Percentiles rank a stretch among this genome's conserved stretches.
phyloP scores from a whole-genome alignment of 306 rosid genomes.

The Boehmeria nivea region DNA sequence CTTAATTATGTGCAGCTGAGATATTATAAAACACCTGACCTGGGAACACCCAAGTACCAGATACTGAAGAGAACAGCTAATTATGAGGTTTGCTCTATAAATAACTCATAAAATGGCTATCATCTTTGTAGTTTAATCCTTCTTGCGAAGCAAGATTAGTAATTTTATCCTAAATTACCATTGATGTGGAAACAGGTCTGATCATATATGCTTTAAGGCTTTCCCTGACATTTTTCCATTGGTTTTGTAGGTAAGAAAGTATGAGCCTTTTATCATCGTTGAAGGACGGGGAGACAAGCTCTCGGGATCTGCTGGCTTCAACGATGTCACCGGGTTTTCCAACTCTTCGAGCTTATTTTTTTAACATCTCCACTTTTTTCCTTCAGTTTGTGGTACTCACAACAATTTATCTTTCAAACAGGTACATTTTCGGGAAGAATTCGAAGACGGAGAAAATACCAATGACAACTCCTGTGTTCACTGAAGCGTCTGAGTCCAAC shows the following conservation, averaged over 20 bases:
- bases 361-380: neutral
- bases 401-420: neutral
- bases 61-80: slow-evolving; percentile 58
- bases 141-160: too few species aligned
- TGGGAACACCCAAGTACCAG: slow-evolving; percentile 80
- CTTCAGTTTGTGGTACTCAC: neutral
- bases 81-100: slow-evolving; percentile 74
- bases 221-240: neutral
- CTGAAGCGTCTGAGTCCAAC: slow-evolving; percentile 55
- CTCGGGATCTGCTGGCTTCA: slow-evolving; percentile 72
- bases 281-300: slow-evolving; percentile 79
- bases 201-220: too few species aligned
- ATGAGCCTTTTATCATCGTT: slow-evolving; percentile 60
- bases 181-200: too few species aligned
- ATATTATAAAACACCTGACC: slow-evolving; percentile 76
- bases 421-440: slow-evolving; percentile 89
- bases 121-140: too few species aligned
- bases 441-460: slow-evolving; percentile 72
- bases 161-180: too few species aligned
- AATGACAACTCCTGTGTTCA: slow-evolving; percentile 95
- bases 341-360: neutral
- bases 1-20: slow-evolving; percentile 50
- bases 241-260: slow-evolving; percentile 63
- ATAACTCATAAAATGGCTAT: too few species aligned
- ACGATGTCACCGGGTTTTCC: slow-evolving; percentile 67